A percentile compares a stretch with the other conserved stretches of the same genome.
phyloP scores from a whole-genome alignment of 345 rosid species.

The Rubroshorea leprosula region DNA sequence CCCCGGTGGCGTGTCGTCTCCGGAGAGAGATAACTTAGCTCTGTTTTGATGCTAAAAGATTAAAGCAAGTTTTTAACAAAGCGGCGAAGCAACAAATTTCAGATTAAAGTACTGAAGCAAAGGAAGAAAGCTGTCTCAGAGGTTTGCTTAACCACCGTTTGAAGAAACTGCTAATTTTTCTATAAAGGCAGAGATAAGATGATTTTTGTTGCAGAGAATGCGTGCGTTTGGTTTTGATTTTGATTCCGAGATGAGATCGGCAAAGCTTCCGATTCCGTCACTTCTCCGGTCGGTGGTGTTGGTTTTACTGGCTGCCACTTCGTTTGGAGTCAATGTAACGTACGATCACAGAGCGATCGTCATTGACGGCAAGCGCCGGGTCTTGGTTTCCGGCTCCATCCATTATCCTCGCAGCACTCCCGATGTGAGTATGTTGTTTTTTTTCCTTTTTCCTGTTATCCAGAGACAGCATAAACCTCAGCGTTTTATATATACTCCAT shows the following conservation, averaged over 20 bases:
- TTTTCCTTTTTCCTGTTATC: not conserved
- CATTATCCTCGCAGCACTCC: slow-evolving; percentile 97
- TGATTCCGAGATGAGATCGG: slow-evolving; percentile 4
- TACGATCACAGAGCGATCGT: slow-evolving; percentile 77
- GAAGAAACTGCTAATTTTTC: not conserved
- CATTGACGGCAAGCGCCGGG: slow-evolving; percentile 66
- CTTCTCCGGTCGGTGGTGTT: slow-evolving; percentile 14
- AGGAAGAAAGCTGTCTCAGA: not conserved
- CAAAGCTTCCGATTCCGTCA: slow-evolving; percentile 15
- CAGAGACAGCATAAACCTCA: no score
- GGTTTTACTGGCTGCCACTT: slow-evolving; percentile 26
- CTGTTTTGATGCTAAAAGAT: not conserved
- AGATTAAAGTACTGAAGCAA: not conserved
- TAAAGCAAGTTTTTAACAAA: not conserved
- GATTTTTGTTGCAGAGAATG: not conserved
- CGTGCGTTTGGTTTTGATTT: not conserved
- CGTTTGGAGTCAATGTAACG: slow-evolving; percentile 55
- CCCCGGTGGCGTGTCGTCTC: not conserved
- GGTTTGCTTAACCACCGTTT: not conserved
- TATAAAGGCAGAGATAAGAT: not conserved
- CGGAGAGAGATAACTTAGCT: not conserved
- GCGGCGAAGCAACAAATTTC: slow-evolving; percentile 1
- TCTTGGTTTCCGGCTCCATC: slow-evolving; percentile 85
- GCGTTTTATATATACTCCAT: not conserved
- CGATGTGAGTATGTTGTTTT: slow-evolving; percentile 34